phyloP scores from a whole-genome alignment of 1,284 basidiomycete genomes.

The Apiotrichum domesticum region DNA sequence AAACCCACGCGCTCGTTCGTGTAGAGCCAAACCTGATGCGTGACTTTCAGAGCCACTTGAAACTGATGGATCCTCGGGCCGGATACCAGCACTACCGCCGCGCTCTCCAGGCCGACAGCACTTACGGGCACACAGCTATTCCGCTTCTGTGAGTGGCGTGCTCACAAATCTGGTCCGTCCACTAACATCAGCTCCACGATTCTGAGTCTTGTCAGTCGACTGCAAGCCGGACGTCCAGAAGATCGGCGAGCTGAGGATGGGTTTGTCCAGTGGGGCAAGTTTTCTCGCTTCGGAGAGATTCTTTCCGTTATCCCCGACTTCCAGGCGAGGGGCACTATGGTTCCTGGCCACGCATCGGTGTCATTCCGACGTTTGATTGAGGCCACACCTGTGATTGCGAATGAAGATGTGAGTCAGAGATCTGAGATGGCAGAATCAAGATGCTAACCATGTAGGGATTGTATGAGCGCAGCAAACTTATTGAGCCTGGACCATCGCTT shows the following conservation, averaged over 20 bases:
- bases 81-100: slow-evolving; percentile 39
- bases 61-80: slow-evolving; percentile 41
- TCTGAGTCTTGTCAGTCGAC: slow-evolving; percentile 28
- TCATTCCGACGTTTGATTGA: slow-evolving; percentile 29
- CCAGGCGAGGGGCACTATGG: slow-evolving; percentile 27
- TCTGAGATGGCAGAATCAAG: background rate
- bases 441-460: slow-evolving; percentile 22
- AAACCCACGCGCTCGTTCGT: slow-evolving; percentile 34
- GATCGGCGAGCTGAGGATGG: slow-evolving; percentile 34
- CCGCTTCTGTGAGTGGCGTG: slow-evolving; percentile 38
- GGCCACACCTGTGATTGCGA: slow-evolving; percentile 32
- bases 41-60: slow-evolving; percentile 37
- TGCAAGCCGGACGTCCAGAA: slow-evolving; percentile 33
- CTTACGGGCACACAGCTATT: slow-evolving; percentile 36
- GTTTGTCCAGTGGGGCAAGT: slow-evolving; percentile 40
- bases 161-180: too few relatives aligned
- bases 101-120: slow-evolving; percentile 36
- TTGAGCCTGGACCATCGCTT: slow-evolving; percentile 18
- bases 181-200: slow-evolving; percentile 20
- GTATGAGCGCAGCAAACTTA: slow-evolving; percentile 26
- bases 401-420: slow-evolving; percentile 38
- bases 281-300: slow-evolving; percentile 36
- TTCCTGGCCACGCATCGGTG: slow-evolving; percentile 17
- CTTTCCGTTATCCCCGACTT: slow-evolving; percentile 35
- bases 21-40: slow-evolving; percentile 20